A percentile compares a stretch with the other conserved stretches of the same genome.
phyloP scores from a whole-genome alignment of 345 rosid genomes.

The Pistacia vera region DNA sequence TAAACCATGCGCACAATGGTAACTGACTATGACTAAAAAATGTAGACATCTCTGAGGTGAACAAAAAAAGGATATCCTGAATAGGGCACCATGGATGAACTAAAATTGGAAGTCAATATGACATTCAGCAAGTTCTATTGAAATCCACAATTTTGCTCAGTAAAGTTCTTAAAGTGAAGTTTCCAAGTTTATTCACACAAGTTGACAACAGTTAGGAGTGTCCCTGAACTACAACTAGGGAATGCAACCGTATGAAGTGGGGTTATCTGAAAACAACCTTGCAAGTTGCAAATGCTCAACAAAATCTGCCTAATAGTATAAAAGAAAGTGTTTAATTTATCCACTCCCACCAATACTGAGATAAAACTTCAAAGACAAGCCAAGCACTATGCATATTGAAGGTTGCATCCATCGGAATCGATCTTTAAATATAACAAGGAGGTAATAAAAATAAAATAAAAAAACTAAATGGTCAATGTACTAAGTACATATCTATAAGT shows the following conservation, averaged over 20 bases:
- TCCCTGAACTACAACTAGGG: neutral
- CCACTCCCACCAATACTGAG: neutral
- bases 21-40: neutral
- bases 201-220: neutral
- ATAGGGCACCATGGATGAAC: neutral
- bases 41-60: neutral
- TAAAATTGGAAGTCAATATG: neutral
- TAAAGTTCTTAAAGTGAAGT: neutral
- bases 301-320: neutral
- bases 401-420: neutral
- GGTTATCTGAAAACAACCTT: neutral
- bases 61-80: neutral
- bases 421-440: neutral
- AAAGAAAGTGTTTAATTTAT: neutral
- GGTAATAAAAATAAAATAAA: too few species aligned
- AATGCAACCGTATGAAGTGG: neutral
- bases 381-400: neutral
- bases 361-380: neutral
- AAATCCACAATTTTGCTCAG: neutral
- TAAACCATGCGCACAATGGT: neutral
- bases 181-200: neutral
- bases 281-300: too few species aligned
- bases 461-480: too few species aligned
- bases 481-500: neutral
- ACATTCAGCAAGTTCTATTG: neutral